Evolutionary conservation across 805 yeast genomes (phyloP), one percentile per base, ranked within the genome.

Genomic region (Metschnikowia vanudenii): DNA sequence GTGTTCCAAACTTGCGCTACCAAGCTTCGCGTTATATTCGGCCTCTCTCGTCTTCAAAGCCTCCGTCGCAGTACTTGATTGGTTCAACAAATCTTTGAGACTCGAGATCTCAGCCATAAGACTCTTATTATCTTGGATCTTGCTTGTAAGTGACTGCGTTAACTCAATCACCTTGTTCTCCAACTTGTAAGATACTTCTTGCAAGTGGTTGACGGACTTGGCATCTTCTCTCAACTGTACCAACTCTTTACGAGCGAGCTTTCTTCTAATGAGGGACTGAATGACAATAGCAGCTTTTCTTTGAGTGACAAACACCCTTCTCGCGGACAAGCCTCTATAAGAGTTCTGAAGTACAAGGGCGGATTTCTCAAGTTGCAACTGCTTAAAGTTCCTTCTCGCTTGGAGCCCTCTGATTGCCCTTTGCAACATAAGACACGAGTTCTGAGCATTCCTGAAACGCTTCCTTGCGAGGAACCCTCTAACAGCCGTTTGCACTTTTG

Each of bases 161-260:
- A 94, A 79, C 67, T 91, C 96, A 54, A 94, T 90, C n/a, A 95
- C 97, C 75, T 95, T 94, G 68, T 94, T 94, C 67, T 94, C 99
- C 59, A 95, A 78, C 64, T 86, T 82, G 69, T 89, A 94, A 59
- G 96, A 90, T 33, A 88, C 96, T 64, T 92, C 96, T 67, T 88
- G 82, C 72, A 88, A 78, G 62, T 85, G 95, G 63, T 85, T 84
- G 37, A 89, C 96, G 13, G 96, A 88, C 63, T 88, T 88, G 26
- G 97, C 96, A 54, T 94, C 98, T n/a, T 76, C 77, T 63, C 81
- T 87, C 64, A 89, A 73, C 47, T 74, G 68, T 52, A 71, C 69
- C 57, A 88, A 79, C 62, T 85, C 84, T 42, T 70, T 71, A 52
- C 72, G 72, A 20, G 99, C 99, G 49, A 74, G 68, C 50, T 79